These are phyloP conservation scores for Rasamsonia emersonii DNA, from an alignment of 2,329 filamentous ascomycete genomes.

Conservation along the genomic window DNA sequence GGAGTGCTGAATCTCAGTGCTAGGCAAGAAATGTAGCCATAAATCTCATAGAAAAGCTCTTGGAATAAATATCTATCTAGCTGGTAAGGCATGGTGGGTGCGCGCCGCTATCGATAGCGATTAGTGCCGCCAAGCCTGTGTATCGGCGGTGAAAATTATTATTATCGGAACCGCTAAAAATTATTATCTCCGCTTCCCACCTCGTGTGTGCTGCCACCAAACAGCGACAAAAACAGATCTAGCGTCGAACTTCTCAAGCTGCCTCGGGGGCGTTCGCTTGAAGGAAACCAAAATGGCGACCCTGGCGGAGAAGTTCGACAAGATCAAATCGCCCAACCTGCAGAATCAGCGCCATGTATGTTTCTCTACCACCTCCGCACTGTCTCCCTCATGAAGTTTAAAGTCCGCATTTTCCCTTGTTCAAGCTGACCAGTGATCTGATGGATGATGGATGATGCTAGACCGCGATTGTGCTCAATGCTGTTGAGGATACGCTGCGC, in stretches of 20 bases:
- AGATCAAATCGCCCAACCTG: slow-evolving; percentile 92
- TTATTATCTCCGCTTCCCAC: slow-evolving; percentile 15
- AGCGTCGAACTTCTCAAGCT: too few relatives aligned
- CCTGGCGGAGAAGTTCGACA: slow-evolving; percentile 87
- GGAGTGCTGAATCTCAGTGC: too few relatives aligned
- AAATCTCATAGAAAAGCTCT: too few relatives aligned
- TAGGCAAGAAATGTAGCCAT: too few relatives aligned
- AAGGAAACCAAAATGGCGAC: slow-evolving; percentile 41
- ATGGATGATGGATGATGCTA: slow-evolving; percentile 8
- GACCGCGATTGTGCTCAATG: slow-evolving; percentile 68
- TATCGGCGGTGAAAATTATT: slow-evolving; percentile 23
- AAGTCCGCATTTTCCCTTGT: slow-evolving; percentile 5
- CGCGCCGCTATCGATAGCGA: slow-evolving; percentile 17
- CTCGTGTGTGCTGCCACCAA: slow-evolving; percentile 11
- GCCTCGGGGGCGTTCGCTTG: slow-evolving; percentile 14
- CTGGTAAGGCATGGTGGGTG: too few relatives aligned
- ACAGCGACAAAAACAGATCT: neutral
- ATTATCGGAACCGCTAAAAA: slow-evolving; percentile 17
- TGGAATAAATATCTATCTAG: too few relatives aligned
- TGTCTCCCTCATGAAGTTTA: neutral
- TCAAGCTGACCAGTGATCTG: slow-evolving; percentile 7
- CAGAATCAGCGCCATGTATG: slow-evolving; percentile 87
- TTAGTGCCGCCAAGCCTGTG: slow-evolving; percentile 20
- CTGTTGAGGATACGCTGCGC: slow-evolving; percentile 85
- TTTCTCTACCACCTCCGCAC: slow-evolving; percentile 6